Percentiles rank a stretch among this genome's conserved stretches.
Conservation (phyloP, 805 yeast genomes). For the Suhomyces faveliae region DNA sequence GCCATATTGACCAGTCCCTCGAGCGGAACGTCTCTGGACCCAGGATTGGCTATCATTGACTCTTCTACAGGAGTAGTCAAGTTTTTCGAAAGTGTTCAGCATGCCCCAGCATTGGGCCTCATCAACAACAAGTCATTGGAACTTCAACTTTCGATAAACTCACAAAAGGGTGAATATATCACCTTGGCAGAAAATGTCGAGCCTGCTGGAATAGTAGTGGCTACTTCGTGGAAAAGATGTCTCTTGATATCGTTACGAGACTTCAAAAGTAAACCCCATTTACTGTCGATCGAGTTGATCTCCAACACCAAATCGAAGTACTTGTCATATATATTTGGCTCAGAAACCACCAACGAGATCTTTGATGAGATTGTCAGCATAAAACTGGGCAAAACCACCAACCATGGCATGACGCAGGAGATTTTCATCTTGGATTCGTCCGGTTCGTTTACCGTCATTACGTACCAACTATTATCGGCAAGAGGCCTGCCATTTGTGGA, state of each 20-base stretch:
- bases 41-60: slow-evolving; percentile 71
- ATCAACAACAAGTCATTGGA: slow-evolving; percentile 45
- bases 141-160: slow-evolving; percentile 37
- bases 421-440: slow-evolving; percentile 46
- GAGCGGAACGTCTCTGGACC: slow-evolving; percentile 48
- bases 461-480: slow-evolving; percentile 28
- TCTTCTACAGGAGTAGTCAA: slow-evolving; percentile 55
- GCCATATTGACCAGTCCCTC: slow-evolving; percentile 60
- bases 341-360: slow-evolving; percentile 12
- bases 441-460: slow-evolving; percentile 37
- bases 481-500: slow-evolving; percentile 28
- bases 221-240: slow-evolving; percentile 70
- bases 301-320: slow-evolving; percentile 6
- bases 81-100: slow-evolving; percentile 73
- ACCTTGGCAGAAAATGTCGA: slow-evolving; percentile 58
- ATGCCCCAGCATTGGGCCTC: slow-evolving; percentile 64
- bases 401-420: slow-evolving; percentile 46
- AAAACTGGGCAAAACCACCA: slow-evolving; percentile 50
- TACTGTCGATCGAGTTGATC: slow-evolving; percentile 35
- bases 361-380: slow-evolving; percentile 57
- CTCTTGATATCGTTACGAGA: slow-evolving; percentile 64
- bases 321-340: slow-evolving; percentile 10
- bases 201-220: slow-evolving; percentile 70
- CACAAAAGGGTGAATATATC: slow-evolving; percentile 50
- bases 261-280: slow-evolving; percentile 58